Evolutionary conservation across 108 stramenopile species (phyloP), one percentile per base, ranked within the genome.

Genomic region (Skeletonema menzelii): DNA sequence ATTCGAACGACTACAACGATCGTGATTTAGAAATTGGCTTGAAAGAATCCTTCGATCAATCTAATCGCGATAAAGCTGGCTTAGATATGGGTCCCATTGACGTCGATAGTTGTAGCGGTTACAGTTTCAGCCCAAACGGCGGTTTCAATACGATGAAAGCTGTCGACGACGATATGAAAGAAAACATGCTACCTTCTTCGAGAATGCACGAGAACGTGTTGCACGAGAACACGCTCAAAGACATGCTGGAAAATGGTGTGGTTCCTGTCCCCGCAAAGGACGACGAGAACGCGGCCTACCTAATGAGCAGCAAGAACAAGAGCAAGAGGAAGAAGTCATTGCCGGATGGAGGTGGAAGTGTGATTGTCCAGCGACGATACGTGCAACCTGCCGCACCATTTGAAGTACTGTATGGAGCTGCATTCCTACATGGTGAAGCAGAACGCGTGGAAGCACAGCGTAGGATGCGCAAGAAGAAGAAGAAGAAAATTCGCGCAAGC

Each of bases 71-170:
- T 28, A 49, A 56, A 31, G 59, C 38, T 26, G 72, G 72, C 15
- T 73, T 75, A 58, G 65, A 75, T 61, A 75, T 75, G 73, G 65
- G 65, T 47, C 73, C 73, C 0, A 75, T 75, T 27, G 65, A 75
- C 26, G 59, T 35, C 7, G 14, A 66, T 19, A 37, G 49, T 46
- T 4, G 19, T 22, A 37, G 49, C 17, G 49, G 24, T 24, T 22
- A 22, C 22, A 53, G 10, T 42, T 42, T 10, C 22, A 15, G 31
- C n/a, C 0, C 44, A 27, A 34, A 19, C 42, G 13, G 49, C 0
- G 55, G 59, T 7, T 22, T 57, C 35, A 24, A 53, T 61, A 67
- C 73, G 26, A 75, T 75, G 65, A 75, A 75, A 49, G 59, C 65
- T 5, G 14, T 67, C 11, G 73, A 75, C 19, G 65, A 67, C 31